Evolutionary conservation across 2,329 filamentous ascomycete species (phyloP).

Genomic region (Epicoccum nigrum): DNA sequence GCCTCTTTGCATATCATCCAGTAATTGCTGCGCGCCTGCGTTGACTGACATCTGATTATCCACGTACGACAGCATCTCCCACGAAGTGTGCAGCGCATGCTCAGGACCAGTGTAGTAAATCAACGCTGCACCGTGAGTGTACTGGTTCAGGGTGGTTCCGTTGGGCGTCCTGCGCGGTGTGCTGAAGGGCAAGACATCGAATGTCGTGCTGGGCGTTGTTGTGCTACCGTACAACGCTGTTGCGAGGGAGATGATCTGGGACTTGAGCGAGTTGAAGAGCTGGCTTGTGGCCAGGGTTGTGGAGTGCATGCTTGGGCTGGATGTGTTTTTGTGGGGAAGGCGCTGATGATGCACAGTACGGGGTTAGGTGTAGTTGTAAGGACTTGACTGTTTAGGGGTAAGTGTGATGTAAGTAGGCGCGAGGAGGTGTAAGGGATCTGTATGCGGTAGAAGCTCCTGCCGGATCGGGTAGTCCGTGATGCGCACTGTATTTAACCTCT

Average conservation of each 20-base stretch:
- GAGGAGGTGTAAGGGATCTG: background rate
- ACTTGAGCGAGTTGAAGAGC: slow-evolving; percentile 1
- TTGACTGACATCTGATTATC: background rate
- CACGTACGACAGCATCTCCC: slow-evolving; percentile 12
- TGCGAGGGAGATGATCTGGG: slow-evolving; percentile 5
- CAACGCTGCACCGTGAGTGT: slow-evolving; percentile 6
- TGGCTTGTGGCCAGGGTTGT: background rate
- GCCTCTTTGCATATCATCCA: slow-evolving; percentile 12
- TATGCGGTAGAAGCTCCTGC: slow-evolving; percentile 9
- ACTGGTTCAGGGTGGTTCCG: background rate
- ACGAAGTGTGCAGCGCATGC: background rate
- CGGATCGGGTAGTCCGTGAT: slow-evolving; percentile 1
- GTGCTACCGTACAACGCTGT: slow-evolving; percentile 8
- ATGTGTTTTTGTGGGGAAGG: background rate
- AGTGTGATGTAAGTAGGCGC: background rate
- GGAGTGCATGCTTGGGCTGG: background rate
- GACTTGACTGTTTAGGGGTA: background rate
- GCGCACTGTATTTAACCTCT: background rate
- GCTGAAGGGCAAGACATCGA: slow-evolving; percentile 8
- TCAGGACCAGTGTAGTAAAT: slow-evolving; percentile 12
- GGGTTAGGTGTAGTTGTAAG: background rate
- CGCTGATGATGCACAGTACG: too few species aligned
- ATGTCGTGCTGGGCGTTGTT: background rate
- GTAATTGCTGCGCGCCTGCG: slow-evolving; percentile 8
- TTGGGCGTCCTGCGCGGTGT: background rate